These are phyloP conservation scores for Glebionis coronaria DNA, from an alignment of 129 eudicot species.

Conservation along the genomic window DNA sequence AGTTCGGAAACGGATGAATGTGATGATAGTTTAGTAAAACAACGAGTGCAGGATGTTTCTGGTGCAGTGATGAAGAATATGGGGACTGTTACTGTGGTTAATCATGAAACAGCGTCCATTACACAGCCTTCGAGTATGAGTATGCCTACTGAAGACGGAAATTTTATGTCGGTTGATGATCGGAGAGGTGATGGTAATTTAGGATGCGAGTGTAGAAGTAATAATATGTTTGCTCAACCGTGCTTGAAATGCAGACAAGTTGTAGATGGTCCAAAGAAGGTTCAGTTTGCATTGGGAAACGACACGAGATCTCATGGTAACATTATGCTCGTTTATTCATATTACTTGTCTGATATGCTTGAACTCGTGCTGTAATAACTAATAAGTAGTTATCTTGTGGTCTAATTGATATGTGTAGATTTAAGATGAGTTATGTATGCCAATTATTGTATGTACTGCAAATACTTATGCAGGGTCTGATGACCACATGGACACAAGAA, in stretches of 20 bases:
- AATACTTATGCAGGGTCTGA: conserved; percentile 58
- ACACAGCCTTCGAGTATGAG: conserved; percentile 58
- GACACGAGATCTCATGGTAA: conserved; percentile 57
- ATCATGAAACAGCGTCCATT: conserved; percentile 54
- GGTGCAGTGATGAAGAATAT: conserved; percentile 29
- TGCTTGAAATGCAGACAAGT: conserved; percentile 34
- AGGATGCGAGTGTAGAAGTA: conserved; percentile 32
- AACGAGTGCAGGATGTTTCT: conserved; percentile 30
- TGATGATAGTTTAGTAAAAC: conserved; percentile 27
- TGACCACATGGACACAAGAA: conserved; percentile 50
- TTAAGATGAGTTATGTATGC: conserved; percentile 15
- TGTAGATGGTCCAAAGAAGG: conserved; percentile 69
- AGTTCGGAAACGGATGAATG: conserved; percentile 36
- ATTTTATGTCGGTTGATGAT: conserved; percentile 30
- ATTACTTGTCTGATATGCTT: neutral
- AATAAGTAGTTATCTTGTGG: neutral
- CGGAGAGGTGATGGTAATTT: conserved; percentile 39
- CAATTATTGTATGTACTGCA: conserved; percentile 39
- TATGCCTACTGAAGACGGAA: conserved; percentile 44
- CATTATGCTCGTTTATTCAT: conserved; percentile 15
- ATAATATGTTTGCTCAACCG: conserved; percentile 33
- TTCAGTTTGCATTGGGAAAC: conserved; percentile 55
- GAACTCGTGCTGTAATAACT: neutral
- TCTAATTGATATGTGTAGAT: neutral
- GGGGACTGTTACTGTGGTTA: conserved; percentile 27